Conservation (phyloP, 2,329 filamentous ascomycete species). For the Lasiodiplodia gonubiensis region DNA sequence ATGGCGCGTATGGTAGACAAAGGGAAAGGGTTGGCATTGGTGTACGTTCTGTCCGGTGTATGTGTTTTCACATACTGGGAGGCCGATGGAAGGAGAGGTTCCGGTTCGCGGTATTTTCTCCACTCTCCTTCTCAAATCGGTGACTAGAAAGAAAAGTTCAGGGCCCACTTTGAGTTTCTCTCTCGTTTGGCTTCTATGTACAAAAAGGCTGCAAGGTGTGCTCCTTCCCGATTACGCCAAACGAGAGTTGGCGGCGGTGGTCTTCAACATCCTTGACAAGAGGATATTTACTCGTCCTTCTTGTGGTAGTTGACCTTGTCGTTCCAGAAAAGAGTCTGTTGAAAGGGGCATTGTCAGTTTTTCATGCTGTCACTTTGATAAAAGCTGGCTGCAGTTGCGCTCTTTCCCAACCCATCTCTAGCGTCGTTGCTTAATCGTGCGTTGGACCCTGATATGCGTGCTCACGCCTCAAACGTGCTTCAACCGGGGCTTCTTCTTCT, state of each 20-base stretch:
- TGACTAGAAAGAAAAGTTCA: neutral
- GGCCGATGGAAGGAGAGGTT: neutral
- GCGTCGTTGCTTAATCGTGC: neutral
- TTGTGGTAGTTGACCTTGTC: conserved; percentile 95
- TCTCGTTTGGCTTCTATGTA: conserved; percentile 22
- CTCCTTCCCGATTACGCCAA: neutral
- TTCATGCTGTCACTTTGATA: neutral
- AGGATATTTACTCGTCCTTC: conserved; percentile 65
- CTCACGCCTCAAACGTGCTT: neutral
- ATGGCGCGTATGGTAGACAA: neutral
- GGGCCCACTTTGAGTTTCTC: conserved; percentile 4
- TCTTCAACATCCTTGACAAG: neutral
- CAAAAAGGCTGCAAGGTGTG: conserved; percentile 6
- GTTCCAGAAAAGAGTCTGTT: conserved; percentile 76
- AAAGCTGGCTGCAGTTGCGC: neutral
- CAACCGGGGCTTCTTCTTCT: neutral
- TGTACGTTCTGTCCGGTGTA: neutral
- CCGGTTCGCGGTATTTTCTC: neutral
- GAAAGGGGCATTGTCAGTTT: neutral
- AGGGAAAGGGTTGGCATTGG: neutral
- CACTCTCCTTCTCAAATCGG: neutral
- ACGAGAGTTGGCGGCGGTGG: neutral
- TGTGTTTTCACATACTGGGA: neutral
- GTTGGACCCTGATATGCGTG: neutral
- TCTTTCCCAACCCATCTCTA: neutral